These are phyloP conservation scores for Tuber microsphaerosporum DNA, from an alignment of 495 filamentous ascomycete genomes.

Conservation along the genomic window DNA sequence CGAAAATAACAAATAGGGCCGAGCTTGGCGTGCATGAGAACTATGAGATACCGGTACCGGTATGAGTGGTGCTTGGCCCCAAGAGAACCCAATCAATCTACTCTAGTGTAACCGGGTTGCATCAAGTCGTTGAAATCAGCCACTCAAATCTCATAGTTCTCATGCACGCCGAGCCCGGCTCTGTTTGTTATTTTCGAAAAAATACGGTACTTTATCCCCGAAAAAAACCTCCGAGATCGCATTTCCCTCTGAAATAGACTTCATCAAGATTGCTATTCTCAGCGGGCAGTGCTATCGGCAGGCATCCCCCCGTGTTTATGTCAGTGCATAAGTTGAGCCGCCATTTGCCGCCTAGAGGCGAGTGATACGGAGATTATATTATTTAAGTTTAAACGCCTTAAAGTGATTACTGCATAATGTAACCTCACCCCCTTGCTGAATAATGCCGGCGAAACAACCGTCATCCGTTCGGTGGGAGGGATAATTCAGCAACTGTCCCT, in stretches of 20 bases:
- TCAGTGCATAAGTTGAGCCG: not conserved
- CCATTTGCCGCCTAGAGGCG: not conserved
- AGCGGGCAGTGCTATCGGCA: not conserved
- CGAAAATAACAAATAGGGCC: too few species aligned
- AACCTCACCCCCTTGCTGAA: not conserved
- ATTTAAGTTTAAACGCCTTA: not conserved
- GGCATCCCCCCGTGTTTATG: not conserved
- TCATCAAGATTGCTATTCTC: not conserved
- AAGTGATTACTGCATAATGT: not conserved
- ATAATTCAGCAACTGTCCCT: not conserved
- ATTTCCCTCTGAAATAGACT: not conserved
- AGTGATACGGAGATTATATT: not conserved
- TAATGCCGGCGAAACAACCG: not conserved
- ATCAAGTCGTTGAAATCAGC: not conserved
- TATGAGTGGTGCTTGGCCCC: too few species aligned
- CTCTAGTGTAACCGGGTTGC: too few species aligned
- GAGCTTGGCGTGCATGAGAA: too few species aligned
- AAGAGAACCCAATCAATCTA: too few species aligned
- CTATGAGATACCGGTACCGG: too few species aligned
- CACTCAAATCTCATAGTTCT: too few species aligned
- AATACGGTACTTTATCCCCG: not conserved
- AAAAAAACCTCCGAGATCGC: not conserved
- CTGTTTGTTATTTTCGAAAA: too few species aligned
- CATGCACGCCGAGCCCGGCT: too few species aligned
- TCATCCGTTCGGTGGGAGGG: not conserved